These are phyloP conservation scores for Aspergillus quadricinctus DNA, from an alignment of 2,329 filamentous ascomycete species.

Conservation along the genomic window DNA sequence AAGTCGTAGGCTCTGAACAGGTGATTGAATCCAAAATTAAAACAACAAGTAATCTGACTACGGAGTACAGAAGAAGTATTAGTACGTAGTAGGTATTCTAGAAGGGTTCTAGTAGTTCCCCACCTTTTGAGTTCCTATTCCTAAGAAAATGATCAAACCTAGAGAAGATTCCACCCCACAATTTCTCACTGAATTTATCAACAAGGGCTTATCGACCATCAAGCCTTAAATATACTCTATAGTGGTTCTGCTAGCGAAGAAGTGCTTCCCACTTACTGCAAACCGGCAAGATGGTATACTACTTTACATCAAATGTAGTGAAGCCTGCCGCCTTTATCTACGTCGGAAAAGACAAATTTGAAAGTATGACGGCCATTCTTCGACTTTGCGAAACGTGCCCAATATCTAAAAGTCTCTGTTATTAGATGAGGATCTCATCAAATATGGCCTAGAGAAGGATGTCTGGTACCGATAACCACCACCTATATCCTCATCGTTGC, in stretches of 20 bases:
- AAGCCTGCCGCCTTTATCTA: constrained; percentile 83
- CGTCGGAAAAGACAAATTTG: constrained; percentile 97
- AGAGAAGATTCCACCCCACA: neutral
- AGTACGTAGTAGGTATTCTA: no score
- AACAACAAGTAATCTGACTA: neutral
- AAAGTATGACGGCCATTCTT: constrained; percentile 61
- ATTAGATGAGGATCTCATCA: constrained; percentile 91
- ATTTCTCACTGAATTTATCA: neutral
- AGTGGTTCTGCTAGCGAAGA: neutral
- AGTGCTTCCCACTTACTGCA: no score
- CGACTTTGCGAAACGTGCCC: neutral
- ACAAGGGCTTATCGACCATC: neutral
- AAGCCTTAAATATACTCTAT: neutral
- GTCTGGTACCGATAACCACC: constrained; percentile 62
- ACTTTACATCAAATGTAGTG: constrained; percentile 84
- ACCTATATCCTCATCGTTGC: neutral
- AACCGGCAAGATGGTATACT: constrained; percentile 69
- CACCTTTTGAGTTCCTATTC: neutral
- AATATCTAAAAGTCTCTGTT: constrained; percentile 11
- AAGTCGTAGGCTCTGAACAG: neutral
- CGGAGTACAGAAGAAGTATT: no score
- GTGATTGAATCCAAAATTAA: neutral
- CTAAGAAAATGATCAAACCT: neutral
- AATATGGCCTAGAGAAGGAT: constrained; percentile 90
- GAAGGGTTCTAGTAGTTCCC: neutral